These are phyloP conservation scores for Lactarius quietus DNA, from an alignment of 768 basidiomycete genomes.

Conservation along the genomic window DNA sequence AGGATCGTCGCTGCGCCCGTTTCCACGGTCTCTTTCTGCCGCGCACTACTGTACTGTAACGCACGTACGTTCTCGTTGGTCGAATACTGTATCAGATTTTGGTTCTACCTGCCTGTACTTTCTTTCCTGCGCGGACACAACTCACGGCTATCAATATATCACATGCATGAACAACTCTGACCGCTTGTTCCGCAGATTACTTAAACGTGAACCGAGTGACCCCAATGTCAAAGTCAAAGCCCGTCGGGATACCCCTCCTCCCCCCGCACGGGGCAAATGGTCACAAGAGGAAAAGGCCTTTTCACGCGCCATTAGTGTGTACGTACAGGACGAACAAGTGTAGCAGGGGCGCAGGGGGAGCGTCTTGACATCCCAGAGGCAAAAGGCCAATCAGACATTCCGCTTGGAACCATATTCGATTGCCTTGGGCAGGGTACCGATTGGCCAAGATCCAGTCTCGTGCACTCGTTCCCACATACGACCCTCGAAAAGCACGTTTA, in stretches of 20 bases:
- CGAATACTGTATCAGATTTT: background rate
- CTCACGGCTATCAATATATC: background rate
- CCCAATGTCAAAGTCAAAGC: background rate
- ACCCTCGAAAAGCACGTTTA: background rate
- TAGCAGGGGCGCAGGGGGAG: background rate
- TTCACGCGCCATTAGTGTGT: background rate
- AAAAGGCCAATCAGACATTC: constrained; percentile 10
- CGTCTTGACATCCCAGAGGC: background rate
- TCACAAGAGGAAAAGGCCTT: background rate
- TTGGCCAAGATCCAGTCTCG: background rate
- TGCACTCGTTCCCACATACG: constrained; percentile 4
- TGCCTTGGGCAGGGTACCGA: background rate
- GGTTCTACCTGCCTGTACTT: too few species aligned
- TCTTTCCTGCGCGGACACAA: background rate
- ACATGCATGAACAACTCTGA: background rate
- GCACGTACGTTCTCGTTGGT: background rate
- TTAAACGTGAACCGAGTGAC: background rate
- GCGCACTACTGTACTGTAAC: background rate
- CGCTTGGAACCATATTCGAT: background rate
- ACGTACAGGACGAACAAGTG: background rate
- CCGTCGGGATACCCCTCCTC: background rate
- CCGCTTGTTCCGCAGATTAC: background rate
- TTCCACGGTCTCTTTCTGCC: background rate
- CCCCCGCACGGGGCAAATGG: background rate
- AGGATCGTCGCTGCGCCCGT: background rate